Evolutionary conservation across 176 grass and related monocot species (phyloP).

Genomic region (Secale cereale): DNA sequence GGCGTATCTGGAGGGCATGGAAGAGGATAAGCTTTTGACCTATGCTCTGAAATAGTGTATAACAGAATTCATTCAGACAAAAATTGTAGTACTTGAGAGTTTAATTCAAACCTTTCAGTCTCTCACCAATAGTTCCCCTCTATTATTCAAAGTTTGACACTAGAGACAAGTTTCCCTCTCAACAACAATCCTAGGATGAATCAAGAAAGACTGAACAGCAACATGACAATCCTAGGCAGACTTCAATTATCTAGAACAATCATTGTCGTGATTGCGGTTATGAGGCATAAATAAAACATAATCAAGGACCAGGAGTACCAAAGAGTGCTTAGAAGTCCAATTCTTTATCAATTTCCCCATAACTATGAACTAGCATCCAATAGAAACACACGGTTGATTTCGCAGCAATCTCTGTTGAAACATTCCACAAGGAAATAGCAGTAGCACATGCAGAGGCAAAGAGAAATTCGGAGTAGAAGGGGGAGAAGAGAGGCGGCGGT

Average conservation of each 20-base stretch:
- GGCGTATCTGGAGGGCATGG: not conserved
- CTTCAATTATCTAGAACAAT: not conserved
- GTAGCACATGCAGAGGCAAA: no score
- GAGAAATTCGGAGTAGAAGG: not conserved
- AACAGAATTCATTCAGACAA: not conserved
- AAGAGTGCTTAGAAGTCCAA: not conserved
- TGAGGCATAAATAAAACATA: not conserved
- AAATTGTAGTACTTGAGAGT: not conserved
- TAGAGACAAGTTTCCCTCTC: not conserved
- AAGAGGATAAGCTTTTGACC: not conserved
- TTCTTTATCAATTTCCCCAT: not conserved
- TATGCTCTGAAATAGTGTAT: not conserved
- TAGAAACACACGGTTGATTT: not conserved
- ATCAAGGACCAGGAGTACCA: not conserved
- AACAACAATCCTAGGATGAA: slow-evolving; percentile 3
- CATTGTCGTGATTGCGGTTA: not conserved
- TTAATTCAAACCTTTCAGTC: not conserved
- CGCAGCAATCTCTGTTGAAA: not conserved
- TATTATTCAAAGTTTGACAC: not conserved
- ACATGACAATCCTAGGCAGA: not conserved
- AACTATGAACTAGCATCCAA: not conserved
- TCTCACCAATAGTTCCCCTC: not conserved
- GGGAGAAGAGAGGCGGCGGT: not conserved
- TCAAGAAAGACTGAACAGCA: not conserved
- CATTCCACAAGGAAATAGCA: not conserved